phyloP scores from a whole-genome alignment of 257 asterid genomes.

The Rhazya stricta region DNA sequence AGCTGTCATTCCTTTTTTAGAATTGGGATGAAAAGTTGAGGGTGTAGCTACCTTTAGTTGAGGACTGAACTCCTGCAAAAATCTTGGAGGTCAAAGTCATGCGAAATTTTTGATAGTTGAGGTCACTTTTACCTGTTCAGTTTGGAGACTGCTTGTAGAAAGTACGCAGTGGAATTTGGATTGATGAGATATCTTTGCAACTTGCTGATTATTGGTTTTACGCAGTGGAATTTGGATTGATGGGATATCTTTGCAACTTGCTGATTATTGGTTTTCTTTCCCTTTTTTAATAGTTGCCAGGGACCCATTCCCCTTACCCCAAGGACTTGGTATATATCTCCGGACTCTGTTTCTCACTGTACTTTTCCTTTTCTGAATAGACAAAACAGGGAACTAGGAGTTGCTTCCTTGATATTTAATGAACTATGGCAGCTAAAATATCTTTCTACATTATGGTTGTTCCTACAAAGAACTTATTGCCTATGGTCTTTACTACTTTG shows the following conservation, averaged over 20 bases:
- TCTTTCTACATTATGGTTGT: neutral
- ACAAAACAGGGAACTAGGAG: neutral
- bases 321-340: neutral
- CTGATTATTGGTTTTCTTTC: neutral
- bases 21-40: neutral
- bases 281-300: neutral
- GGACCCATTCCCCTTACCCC: too few relatives aligned
- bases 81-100: neutral
- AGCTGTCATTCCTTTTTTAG: neutral
- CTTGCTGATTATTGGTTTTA: neutral
- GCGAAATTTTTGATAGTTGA: neutral
- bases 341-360: neutral
- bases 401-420: neutral
- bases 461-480: neutral
- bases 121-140: neutral
- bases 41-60: neutral
- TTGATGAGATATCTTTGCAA: too few relatives aligned
- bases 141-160: neutral
- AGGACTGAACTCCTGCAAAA: neutral
- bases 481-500: neutral
- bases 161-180: neutral
- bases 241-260: too few relatives aligned
- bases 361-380: neutral
- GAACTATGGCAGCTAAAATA: neutral
- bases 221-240: neutral